Conservation (phyloP, 2,329 filamentous ascomycete genomes). For the Neonectria sp. region DNA sequence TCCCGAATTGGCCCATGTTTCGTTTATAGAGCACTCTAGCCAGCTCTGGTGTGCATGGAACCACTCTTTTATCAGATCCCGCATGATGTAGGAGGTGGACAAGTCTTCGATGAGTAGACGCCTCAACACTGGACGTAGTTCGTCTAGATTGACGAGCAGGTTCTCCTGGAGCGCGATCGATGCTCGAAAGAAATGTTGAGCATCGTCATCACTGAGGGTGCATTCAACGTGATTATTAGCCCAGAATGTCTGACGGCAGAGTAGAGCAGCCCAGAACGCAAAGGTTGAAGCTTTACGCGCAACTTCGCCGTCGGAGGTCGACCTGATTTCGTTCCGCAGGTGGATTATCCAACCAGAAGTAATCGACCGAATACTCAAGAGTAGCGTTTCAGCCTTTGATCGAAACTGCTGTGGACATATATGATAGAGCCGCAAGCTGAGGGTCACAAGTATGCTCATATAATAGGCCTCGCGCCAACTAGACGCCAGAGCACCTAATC, state of each 20-base stretch:
- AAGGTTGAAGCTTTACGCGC: conserved; percentile 55
- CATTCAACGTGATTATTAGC: conserved; percentile 10
- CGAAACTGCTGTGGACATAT: conserved; percentile 20
- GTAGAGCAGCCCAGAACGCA: conserved; percentile 68
- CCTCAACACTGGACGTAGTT: conserved; percentile 13
- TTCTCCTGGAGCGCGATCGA: conserved; percentile 49
- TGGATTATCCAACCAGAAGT: conserved; percentile 65
- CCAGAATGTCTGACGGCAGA: conserved; percentile 64
- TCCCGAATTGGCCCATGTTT: conserved; percentile 30
- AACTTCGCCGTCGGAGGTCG: conserved; percentile 53
- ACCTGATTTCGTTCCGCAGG: conserved; percentile 62
- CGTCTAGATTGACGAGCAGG: conserved; percentile 34
- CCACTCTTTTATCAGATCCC: conserved; percentile 22
- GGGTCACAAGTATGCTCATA: conserved; percentile 71
- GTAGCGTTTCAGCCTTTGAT: conserved; percentile 46
- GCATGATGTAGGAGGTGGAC: conserved; percentile 30
- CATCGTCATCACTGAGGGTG: conserved; percentile 16
- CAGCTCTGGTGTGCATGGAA: conserved; percentile 41
- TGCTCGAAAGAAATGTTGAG: conserved; percentile 39
- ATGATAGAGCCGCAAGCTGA: conserved; percentile 60
- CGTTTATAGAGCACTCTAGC: conserved; percentile 45
- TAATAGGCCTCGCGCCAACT: conserved; percentile 73
- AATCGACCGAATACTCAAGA: conserved; percentile 59
- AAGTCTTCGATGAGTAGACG: conserved; percentile 41
- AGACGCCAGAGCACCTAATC: conserved; percentile 60